Conservation (phyloP, 2,329 filamentous ascomycete genomes). For the Hymenoscyphus repandus region DNA sequence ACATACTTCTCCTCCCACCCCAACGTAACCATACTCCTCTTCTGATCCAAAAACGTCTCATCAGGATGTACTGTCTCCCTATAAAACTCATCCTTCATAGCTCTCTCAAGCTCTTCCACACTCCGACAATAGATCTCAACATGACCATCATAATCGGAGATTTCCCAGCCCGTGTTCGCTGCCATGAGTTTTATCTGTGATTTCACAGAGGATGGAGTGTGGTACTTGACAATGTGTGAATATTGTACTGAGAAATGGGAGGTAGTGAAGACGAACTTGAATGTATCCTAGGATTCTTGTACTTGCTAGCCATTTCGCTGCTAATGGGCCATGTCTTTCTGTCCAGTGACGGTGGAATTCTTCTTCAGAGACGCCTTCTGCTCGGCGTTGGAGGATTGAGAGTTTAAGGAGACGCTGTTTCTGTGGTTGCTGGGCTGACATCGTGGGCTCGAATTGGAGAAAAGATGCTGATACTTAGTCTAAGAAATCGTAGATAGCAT, state of each 20-base stretch:
- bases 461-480: background rate
- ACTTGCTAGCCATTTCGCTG: constrained; percentile 1
- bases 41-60: background rate
- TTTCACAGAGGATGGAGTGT: too few species aligned
- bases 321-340: background rate
- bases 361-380: background rate
- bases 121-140: background rate
- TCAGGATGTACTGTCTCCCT: background rate
- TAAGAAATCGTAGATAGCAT: too few species aligned
- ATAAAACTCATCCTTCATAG: background rate
- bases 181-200: background rate
- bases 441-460: background rate
- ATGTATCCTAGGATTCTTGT: constrained; percentile 6
- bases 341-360: constrained; percentile 5
- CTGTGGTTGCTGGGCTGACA: background rate
- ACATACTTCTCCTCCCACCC: background rate
- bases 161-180: background rate
- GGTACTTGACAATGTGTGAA: background rate
- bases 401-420: background rate
- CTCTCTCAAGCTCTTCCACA: background rate
- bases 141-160: background rate
- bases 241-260: background rate
- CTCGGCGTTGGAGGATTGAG: constrained; percentile 3
- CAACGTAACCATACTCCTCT: background rate
- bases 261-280: background rate